phyloP scores from a whole-genome alignment of 352 stramenopile species.

The Pythium biforme region DNA sequence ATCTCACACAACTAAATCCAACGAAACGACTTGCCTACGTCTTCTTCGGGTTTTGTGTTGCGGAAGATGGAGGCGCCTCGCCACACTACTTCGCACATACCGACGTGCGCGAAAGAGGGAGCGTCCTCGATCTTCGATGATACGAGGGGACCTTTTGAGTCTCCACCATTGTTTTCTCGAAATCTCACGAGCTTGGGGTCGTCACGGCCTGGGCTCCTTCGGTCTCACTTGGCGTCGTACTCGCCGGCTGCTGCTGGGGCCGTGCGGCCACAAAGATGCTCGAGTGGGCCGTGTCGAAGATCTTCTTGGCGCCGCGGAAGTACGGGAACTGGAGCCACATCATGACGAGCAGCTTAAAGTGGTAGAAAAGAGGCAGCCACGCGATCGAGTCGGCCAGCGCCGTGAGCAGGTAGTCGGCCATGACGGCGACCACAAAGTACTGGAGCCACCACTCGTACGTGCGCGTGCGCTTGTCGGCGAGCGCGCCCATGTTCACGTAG shows the following conservation, averaged over 20 bases:
- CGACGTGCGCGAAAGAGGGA: constrained; percentile 7
- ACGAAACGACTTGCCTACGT: neutral
- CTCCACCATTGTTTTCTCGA: no score
- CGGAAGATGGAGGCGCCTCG: neutral
- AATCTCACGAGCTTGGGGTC: neutral
- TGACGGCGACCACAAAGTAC: constrained; percentile 77
- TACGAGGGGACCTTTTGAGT: no score
- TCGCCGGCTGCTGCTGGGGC: neutral
- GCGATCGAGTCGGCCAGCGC: constrained; percentile 48
- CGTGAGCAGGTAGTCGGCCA: constrained; percentile 68
- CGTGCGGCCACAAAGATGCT: constrained; percentile 63
- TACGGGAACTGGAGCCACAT: constrained; percentile 91
- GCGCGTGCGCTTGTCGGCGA: constrained; percentile 70
- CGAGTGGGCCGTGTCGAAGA: constrained; percentile 76
- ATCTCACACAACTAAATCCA: neutral
- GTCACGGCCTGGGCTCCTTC: neutral
- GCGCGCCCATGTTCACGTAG: constrained; percentile 74
- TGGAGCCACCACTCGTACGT: constrained; percentile 88
- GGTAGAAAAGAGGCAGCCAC: constrained; percentile 87
- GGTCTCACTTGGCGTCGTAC: neutral
- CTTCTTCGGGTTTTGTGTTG: neutral
- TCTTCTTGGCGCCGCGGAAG: constrained; percentile 78
- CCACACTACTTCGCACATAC: constrained; percentile 6
- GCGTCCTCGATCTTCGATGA: neutral
- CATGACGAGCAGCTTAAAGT: constrained; percentile 79